Evolutionary conservation across 306 rosid genomes (phyloP).

Genomic region (Trifolium pratense): DNA sequence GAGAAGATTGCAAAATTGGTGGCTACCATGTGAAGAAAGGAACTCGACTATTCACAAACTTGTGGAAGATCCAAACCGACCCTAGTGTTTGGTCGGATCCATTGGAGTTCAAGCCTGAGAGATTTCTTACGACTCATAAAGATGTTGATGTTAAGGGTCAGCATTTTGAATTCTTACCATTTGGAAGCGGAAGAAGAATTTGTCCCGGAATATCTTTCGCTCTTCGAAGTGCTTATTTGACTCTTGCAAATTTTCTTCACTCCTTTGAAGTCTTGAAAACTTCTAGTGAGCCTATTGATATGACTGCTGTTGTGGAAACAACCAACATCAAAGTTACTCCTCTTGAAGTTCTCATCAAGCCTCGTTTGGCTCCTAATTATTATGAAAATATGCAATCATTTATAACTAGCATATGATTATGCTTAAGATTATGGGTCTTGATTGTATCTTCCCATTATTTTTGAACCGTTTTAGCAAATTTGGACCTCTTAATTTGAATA

Average conservation of each 20-base stretch:
- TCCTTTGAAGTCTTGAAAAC: neutral
- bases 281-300: constrained; percentile 20
- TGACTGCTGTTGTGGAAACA: constrained; percentile 19
- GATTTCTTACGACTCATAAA: constrained; percentile 39
- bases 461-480: neutral
- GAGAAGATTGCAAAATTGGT: constrained; percentile 22
- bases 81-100: constrained; percentile 36
- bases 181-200: constrained; percentile 40
- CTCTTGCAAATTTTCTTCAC: constrained; percentile 33
- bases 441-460: neutral
- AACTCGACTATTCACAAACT: constrained; percentile 26
- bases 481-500: neutral
- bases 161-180: constrained; percentile 21
- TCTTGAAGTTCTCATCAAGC: constrained; percentile 37
- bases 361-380: constrained; percentile 15
- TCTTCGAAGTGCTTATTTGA: neutral
- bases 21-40: constrained; percentile 30
- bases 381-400: constrained; percentile 16
- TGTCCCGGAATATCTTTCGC: constrained; percentile 30
- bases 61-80: constrained; percentile 43
- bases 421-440: neutral
- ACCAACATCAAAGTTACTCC: constrained; percentile 36
- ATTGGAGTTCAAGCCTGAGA: constrained; percentile 35
- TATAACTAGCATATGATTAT: neutral
- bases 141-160: constrained; percentile 30